Conservation (phyloP, 202 grass and related monocot genomes). For the Dendrocalamus latiflorus region DNA sequence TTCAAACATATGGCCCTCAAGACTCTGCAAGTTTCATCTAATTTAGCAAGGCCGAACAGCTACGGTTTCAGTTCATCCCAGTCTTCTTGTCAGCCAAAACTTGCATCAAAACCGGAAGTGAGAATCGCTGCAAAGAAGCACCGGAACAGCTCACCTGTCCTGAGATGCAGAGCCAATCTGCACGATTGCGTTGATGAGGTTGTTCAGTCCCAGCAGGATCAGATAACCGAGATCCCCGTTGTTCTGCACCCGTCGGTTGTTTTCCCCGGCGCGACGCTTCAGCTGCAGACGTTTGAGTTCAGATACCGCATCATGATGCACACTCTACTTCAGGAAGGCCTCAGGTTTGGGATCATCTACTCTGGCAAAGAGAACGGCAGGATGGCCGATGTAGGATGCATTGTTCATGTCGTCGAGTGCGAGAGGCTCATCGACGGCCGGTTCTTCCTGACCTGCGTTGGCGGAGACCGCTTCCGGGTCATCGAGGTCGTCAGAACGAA, state of each 20-base stretch:
- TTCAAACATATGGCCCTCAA: constrained; percentile 36
- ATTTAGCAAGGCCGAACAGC: constrained; percentile 3
- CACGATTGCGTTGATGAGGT: constrained; percentile 6
- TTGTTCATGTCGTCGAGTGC: constrained; percentile 46
- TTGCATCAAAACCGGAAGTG: not conserved
- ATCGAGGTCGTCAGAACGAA: constrained; percentile 42
- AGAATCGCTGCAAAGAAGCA: not conserved
- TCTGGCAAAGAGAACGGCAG: not conserved
- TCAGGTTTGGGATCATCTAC: constrained; percentile 59
- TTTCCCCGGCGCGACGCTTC: constrained; percentile 50
- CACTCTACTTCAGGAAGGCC: constrained; percentile 48
- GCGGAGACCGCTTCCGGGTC: constrained; percentile 55
- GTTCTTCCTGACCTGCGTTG: constrained; percentile 64
- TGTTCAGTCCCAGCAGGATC: constrained; percentile 4
- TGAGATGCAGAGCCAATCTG: constrained; percentile 33
- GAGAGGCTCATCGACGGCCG: constrained; percentile 58
- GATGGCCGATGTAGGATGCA: constrained; percentile 52
- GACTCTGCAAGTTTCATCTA: constrained; percentile 12
- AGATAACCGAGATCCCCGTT: constrained; percentile 46
- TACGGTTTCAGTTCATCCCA: not conserved
- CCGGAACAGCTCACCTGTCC: not conserved
- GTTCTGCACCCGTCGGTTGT: constrained; percentile 39
- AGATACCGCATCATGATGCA: constrained; percentile 81
- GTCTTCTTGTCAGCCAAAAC: not conserved
- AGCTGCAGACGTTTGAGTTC: constrained; percentile 66